Evolutionary conservation across 108 stramenopile species (phyloP).

Genomic region (Pinguiococcus pyrenoidosus): DNA sequence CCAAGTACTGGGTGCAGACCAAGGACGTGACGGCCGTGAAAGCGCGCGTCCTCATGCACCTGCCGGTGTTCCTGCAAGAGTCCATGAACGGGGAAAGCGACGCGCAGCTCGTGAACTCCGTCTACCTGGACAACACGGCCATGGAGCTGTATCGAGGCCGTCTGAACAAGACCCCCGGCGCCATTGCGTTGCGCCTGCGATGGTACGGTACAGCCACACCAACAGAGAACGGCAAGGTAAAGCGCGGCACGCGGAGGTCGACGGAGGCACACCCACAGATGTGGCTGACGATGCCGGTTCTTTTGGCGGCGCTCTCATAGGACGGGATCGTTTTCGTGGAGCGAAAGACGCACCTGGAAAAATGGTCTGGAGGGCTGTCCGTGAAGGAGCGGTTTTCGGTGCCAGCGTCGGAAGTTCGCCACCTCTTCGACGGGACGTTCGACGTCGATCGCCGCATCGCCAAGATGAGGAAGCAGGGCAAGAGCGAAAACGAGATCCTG

Average conservation of each 20-base stretch:
- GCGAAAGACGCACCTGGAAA: slow-evolving; percentile 94
- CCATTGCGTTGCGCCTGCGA: slow-evolving; percentile 78
- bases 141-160: slow-evolving; percentile 83
- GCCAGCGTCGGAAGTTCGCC: not conserved
- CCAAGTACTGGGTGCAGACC: slow-evolving; percentile 94
- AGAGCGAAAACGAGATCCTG: slow-evolving; percentile 51
- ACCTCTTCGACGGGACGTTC: slow-evolving; percentile 5
- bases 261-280: too few species aligned
- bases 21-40: slow-evolving; percentile 85
- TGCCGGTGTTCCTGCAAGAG: slow-evolving; percentile 58
- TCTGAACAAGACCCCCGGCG: slow-evolving; percentile 82
- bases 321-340: slow-evolving; percentile 86
- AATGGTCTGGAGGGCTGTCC: slow-evolving; percentile 87
- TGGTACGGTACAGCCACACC: slow-evolving; percentile 90
- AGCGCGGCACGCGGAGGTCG: too few species aligned
- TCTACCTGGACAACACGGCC: slow-evolving; percentile 46
- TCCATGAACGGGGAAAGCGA: slow-evolving; percentile 38
- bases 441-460: slow-evolving; percentile 8
- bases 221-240: too few species aligned
- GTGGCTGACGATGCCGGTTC: too few species aligned
- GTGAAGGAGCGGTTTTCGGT: slow-evolving; percentile 88
- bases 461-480: slow-evolving; percentile 60
- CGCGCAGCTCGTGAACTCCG: slow-evolving; percentile 80
- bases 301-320: too few species aligned
- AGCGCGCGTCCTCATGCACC: slow-evolving; percentile 69